Percentiles rank a stretch among this genome's conserved stretches.
phyloP scores from a whole-genome alignment of 345 rosid species.

The Salix viminalis region DNA sequence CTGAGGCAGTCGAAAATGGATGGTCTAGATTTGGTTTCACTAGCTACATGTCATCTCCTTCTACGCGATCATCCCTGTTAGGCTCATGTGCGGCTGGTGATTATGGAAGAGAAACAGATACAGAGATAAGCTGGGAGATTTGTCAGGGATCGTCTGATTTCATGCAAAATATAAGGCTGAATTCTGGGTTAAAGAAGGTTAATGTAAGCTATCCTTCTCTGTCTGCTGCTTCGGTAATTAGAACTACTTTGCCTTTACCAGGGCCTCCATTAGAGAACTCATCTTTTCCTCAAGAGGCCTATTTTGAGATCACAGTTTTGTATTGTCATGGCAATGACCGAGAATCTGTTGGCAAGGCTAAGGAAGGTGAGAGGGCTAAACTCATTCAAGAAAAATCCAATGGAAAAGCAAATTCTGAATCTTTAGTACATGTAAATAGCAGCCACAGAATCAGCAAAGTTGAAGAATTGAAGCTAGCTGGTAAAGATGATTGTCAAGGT shows the following conservation, averaged over 20 bases:
- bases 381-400: slow-evolving; percentile 46
- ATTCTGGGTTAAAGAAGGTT: slow-evolving; percentile 38
- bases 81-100: slow-evolving; percentile 57
- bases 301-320: slow-evolving; percentile 74
- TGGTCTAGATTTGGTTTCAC: slow-evolving; percentile 83
- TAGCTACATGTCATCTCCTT: slow-evolving; percentile 36
- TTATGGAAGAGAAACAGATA: slow-evolving; percentile 32
- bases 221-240: slow-evolving; percentile 56
- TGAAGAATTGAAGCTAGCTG: slow-evolving; percentile 41
- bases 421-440: slow-evolving; percentile 34
- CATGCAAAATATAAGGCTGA: slow-evolving; percentile 69
- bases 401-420: slow-evolving; percentile 44
- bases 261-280: slow-evolving; percentile 74
- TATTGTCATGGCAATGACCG: slow-evolving; percentile 22
- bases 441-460: slow-evolving; percentile 21
- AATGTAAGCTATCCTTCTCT: slow-evolving; percentile 13
- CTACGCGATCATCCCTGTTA: slow-evolving; percentile 37
- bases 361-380: slow-evolving; percentile 62
- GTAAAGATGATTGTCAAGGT: slow-evolving; percentile 28
- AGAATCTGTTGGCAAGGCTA: slow-evolving; percentile 13
- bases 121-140: slow-evolving; percentile 79
- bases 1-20: slow-evolving; percentile 78
- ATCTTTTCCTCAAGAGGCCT: slow-evolving; percentile 90
- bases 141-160: slow-evolving; percentile 72
- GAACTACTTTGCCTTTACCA: slow-evolving; percentile 73